Evolutionary conservation across 768 basidiomycete genomes (phyloP), one percentile per base, ranked within the genome.

Genomic region (Cyclocybe cylindracea): DNA sequence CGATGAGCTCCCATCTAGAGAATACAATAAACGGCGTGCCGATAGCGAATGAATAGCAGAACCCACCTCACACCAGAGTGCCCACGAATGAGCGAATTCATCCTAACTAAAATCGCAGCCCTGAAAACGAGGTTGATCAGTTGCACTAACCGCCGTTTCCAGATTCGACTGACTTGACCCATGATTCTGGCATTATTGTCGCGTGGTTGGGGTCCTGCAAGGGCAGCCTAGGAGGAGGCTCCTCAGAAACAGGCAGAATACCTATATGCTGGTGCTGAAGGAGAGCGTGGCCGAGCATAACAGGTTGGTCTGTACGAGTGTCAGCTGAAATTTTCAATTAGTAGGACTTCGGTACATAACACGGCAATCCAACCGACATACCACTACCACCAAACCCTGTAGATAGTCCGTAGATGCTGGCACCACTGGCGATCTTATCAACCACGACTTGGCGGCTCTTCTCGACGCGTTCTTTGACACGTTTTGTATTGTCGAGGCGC

Each of bases 311-410:
- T 4, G 89, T 90, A 14, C 89, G 78, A 4, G 88, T 89, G 64
- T 90, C 88, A 34, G 89, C 89, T 85, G 57, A 16, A 51, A 51
- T 47, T 34, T 24, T 42, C 32, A 50, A 50, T 48, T 29, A 39
- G 50, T 37, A n/a, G 31, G 16, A 39, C 16, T 16, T 36, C n/a
- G 36, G 14, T 19, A 31, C 4, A 33, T 47, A 55, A 38, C 34
- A 46, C 44, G 18, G 43, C 16, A 46, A 50, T 44, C 42, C 10
- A 36, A 39, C 34, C 10, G 46, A 66, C 74, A 36, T 54, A 74
- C 87, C 86, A 61, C 85, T 86, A 5, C 88, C 89, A 38, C 89
- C 87, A 58, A 87, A 89, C 33, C 89, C 89, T 4, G 89, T 89
- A 43, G 86, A 89, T 33, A 94, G 76, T 5, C 91, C 91, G 61